Base-by-base conservation (phyloP, 2,329 filamentous ascomycete species). In the Albifimbria verrucaria region DNA sequence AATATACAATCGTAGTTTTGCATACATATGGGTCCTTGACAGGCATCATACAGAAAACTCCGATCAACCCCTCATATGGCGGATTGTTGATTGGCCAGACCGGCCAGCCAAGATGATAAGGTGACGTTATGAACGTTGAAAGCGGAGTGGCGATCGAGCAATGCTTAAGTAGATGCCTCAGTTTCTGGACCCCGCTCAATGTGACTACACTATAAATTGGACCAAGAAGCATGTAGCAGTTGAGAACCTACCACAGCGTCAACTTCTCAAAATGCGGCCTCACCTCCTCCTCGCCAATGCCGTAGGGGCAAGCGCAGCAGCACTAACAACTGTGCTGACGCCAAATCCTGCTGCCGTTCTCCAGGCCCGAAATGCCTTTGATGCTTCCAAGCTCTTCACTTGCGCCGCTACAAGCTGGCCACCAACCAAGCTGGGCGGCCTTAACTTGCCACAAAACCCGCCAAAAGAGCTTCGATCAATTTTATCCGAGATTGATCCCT, bases 401-500 rank as follows among this genome's bases (percentile, higher is more conserved):
- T 64, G 59, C 32, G 55, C 56, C 15, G 57, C 59, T 47, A 58
- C 60, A 32, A 62, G 58, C 47, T 64, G 62, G 62, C 57, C 57
- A 9, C 56, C 56, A 20, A 50, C 61, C 43, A 49, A 55, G 32
- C 28, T 52, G 42, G 45, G 54, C 9, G 41, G 51, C 11, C 49
- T 56, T 2, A 54, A 62, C 26, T n/a, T 52, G 41, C 61, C 61
- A 1, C 62, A 63, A 49, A n/a, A n/a, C 12, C 61, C 61, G 4
- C 58, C 62, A 51, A 25, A 47, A 5, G 56, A 61, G 26, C 57
- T 62, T 6, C 49, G 55, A 21, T 50, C 52, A n/a, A 52, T 57
- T 5, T 59, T 72, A 0, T 60, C 64, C 6, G 61, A 64, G 28
- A 64, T 72, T 4, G 62, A 66, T 58, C 50, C 77, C 4, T 62